phyloP scores from a whole-genome alignment of 345 rosid species.

The Clarkia xantiana region DNA sequence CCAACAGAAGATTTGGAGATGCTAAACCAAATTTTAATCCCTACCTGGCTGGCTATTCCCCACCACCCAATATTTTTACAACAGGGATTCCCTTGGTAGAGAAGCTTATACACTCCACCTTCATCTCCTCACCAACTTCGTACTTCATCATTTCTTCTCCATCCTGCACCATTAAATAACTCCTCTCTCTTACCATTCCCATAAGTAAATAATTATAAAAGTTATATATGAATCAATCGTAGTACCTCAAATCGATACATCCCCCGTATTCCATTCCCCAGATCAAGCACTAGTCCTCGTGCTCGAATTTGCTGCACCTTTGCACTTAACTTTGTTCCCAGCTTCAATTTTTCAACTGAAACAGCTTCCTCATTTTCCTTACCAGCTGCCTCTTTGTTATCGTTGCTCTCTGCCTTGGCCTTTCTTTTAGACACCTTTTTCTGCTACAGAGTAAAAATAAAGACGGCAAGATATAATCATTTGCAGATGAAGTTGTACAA shows the following conservation, averaged over 20 bases:
- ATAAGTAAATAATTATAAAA: too few species aligned
- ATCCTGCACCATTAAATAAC: too few species aligned
- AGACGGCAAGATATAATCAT: neutral
- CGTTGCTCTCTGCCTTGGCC: neutral
- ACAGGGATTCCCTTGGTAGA: constrained; percentile 66
- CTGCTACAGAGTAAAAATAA: neutral
- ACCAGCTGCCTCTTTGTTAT: neutral
- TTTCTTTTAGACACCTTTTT: constrained; percentile 1
- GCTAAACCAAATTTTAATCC: too few species aligned
- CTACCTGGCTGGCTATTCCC: too few species aligned
- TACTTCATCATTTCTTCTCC: constrained; percentile 7
- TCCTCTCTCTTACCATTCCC: neutral
- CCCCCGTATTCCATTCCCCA: constrained; percentile 84
- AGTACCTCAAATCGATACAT: constrained; percentile 80
- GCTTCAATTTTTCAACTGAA: constrained; percentile 37
- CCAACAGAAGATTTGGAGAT: too few species aligned
- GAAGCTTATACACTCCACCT: constrained; percentile 60
- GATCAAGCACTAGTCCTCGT: constrained; percentile 75
- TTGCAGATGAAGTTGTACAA: neutral
- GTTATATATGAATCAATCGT: constrained; percentile 3
- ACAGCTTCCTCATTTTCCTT: constrained; percentile 7
- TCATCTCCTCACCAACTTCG: constrained; percentile 44
- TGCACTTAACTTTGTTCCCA: constrained; percentile 52
- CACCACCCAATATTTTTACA: too few species aligned
- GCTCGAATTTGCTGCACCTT: constrained; percentile 52